Evolutionary conservation across 768 basidiomycete genomes (phyloP).

Genomic region (Trichaptum fuscoviolaceum): DNA sequence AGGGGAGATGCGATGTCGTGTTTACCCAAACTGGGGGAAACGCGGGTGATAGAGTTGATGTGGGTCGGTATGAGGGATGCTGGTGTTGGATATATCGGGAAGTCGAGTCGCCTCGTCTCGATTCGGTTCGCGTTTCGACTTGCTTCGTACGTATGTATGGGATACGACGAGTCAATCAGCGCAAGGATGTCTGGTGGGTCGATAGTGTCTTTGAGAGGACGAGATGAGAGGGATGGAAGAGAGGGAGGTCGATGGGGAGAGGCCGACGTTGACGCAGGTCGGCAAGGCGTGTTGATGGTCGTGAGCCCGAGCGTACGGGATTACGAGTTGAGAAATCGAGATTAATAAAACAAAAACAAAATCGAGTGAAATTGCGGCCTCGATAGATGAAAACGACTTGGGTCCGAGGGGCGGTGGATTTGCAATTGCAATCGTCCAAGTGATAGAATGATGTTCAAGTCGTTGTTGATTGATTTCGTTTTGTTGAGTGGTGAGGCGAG

Average conservation of each 20-base stretch:
- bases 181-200: too few species aligned
- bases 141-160: too few species aligned
- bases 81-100: background rate
- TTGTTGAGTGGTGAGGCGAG: too few species aligned
- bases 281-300: conserved; percentile 1
- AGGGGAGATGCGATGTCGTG: too few species aligned
- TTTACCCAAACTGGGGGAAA: background rate
- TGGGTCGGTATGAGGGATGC: background rate
- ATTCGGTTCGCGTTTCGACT: too few species aligned
- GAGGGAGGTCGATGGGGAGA: background rate
- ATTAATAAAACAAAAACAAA: background rate
- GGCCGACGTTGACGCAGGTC: background rate
- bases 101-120: background rate
- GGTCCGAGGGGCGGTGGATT: too few species aligned
- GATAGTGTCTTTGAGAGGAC: background rate
- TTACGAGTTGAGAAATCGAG: background rate
- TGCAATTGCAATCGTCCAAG: too few species aligned
- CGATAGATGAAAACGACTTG: too few species aligned
- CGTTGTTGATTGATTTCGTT: too few species aligned
- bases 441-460: too few species aligned
- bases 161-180: too few species aligned
- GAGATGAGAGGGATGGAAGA: background rate
- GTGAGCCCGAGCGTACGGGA: background rate
- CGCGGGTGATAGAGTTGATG: background rate
- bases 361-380: background rate